Evolutionary conservation across 495 filamentous ascomycete species (phyloP).

Genomic region (Penicillium verhagenii): DNA sequence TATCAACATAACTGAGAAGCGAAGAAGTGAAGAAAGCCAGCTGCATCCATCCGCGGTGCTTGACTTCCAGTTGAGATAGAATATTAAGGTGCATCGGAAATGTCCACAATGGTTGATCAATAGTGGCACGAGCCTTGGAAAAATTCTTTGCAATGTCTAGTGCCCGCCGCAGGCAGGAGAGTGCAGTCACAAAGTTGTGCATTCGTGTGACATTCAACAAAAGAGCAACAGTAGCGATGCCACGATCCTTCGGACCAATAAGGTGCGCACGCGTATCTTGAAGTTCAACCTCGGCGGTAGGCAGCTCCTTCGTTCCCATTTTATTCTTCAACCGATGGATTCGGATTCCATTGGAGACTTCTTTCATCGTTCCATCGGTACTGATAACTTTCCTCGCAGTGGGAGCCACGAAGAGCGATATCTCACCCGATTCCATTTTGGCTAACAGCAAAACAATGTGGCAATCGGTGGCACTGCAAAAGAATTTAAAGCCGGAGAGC

Average conservation of each 20-base stretch:
- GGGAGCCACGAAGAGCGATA: constrained; percentile 66
- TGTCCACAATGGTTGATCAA: constrained; percentile 47
- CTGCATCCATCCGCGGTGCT: constrained; percentile 56
- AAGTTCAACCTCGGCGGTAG: constrained; percentile 69
- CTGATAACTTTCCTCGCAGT: constrained; percentile 42
- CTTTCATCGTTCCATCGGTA: constrained; percentile 10
- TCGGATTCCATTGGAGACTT: constrained; percentile 58
- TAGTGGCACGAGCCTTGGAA: constrained; percentile 47
- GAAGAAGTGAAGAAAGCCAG: constrained; percentile 58
- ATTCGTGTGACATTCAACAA: constrained; percentile 66
- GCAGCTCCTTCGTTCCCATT: constrained; percentile 65
- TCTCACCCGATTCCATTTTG: constrained; percentile 47
- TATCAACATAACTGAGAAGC: constrained; percentile 55
- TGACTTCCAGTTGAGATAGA: constrained; percentile 50
- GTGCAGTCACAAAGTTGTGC: constrained; percentile 56
- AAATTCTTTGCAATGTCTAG: constrained; percentile 59
- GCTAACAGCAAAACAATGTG: constrained; percentile 66
- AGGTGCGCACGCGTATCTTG: constrained; percentile 59
- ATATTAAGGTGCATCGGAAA: constrained; percentile 59
- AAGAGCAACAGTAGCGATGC: constrained; percentile 59
- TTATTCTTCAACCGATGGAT: constrained; percentile 71
- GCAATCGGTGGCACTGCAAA: constrained; percentile 69
- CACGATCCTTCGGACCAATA: constrained; percentile 58
- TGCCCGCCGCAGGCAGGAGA: constrained; percentile 56
- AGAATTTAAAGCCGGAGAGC: constrained; percentile 71